Evolutionary conservation across 495 filamentous ascomycete genomes (phyloP), one percentile per base, ranked within the genome.

Genomic region (Aspergillus sclerotioniger): DNA sequence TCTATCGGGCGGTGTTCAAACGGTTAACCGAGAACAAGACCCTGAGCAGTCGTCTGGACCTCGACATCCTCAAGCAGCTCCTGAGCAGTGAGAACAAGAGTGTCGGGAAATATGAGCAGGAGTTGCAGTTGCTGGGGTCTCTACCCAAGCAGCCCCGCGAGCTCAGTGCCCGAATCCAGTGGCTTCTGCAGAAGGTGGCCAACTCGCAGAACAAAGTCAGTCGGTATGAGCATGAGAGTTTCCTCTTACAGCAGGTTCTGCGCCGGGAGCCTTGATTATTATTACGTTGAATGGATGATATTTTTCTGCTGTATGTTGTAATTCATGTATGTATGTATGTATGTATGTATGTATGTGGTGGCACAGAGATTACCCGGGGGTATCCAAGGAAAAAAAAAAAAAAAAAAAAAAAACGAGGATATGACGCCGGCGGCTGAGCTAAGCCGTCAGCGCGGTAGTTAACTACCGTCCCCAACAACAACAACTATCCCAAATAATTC

Each of bases 1-100:
- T 98, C 8, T 96, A 92, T 75, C 85, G 82, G 37, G 86, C 90
- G 3, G 92, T 92, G 0, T 98, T 97, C 73, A 73, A 77, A 54
- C 72, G 79, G 32, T 69, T 98, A 19, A 80, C 82, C 0, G 74
- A 83, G 53, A 95, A 98, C 69, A 72, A 75, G 3, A 91, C 90
- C 0, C 69, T 98, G 51, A 77, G 80, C 32, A 81, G 87, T 8
- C 82, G 86, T 56, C 82, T 98, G 67, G 91, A 98, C 62, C 68
- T 96, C 12, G 78, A 81, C 12, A 73, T 91, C 45, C 67, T 92
- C 1, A 78, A 74, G 4, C 82, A 92, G 67, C 67, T 90, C 21
- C 82, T 85, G 15, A 86, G 85, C 63, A 81, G 80, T 10, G 92
- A 96, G 76, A 89, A 82, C 35, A 83, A 81, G 66, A 82, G 63